Evolutionary conservation across 179 eudicot species (phyloP), one percentile per base, ranked within the genome.

Genomic region (Camellia oleifera): DNA sequence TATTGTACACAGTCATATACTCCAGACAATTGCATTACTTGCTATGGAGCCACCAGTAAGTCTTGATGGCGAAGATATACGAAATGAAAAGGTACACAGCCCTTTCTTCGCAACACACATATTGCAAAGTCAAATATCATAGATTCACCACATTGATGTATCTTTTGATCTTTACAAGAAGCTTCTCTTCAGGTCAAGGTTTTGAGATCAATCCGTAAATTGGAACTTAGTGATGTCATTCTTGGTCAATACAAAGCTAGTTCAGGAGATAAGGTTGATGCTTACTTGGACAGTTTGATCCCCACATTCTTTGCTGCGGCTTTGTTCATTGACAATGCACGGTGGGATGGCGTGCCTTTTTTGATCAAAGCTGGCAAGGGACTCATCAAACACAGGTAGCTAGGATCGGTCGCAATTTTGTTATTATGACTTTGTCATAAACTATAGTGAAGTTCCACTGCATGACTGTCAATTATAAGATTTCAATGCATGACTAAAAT

Each of bases 41-140:
- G 86, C 84, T 61, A 80, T 85, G 86, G 86, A 85, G 74, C 79
- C 84, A 7, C 86, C 84, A 66, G 2, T 77, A 50, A 78, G 84
- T 71, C 85, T 83, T 69, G 78, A 85, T 80, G 88, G 82, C 7
- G 86, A 83, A 75, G 82, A 85, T 80, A 83, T 85, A 40, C 80
- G 82, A 70, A 85, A 85, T 78, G 86, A 81, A 77, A 82, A 82
- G 86, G 82, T 85, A 69, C 52, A 60, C 2, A 11, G 44, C 7
- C 12, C 26, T 64, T 70, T 42, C 17, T 74, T 45, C 40, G 44
- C 54, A 58, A 7, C 13, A 56, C 44, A 15, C 7, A 11, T 4
- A 56, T 57, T 42, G 53, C 45, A 57, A 13, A 2, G 65, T 40
- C 18, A 44, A 32, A 17, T 26, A 54, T n/a, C 75, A 78, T 18